Percentiles rank a stretch among this genome's conserved stretches.
Evolutionary conservation across 305 asterid genomes (phyloP).

Genomic region (Fraxinus velutina): DNA sequence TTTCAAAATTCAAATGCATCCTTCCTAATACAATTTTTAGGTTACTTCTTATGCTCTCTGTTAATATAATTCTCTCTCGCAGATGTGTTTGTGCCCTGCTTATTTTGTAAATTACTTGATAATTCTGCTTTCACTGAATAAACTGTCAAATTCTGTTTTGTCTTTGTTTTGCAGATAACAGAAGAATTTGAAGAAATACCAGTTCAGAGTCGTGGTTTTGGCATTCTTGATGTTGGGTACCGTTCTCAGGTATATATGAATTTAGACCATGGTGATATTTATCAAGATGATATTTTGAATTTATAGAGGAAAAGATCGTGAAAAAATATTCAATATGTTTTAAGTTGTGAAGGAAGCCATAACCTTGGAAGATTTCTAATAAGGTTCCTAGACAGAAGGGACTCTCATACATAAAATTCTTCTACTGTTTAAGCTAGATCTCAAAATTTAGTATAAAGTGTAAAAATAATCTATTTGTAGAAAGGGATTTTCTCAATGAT

Average conservation of each 20-base stretch:
- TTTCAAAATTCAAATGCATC: neutral
- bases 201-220: constrained; percentile 95
- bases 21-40: neutral
- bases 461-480: neutral
- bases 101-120: constrained; percentile 1
- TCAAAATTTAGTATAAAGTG: neutral
- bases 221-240: constrained; percentile 96
- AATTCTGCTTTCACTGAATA: neutral
- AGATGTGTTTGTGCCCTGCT: neutral
- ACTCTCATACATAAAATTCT: neutral
- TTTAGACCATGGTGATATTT: neutral
- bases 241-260: constrained; percentile 66
- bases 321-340: neutral
- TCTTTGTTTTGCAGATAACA: constrained; percentile 49
- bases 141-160: neutral
- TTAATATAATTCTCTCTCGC: neutral
- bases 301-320: neutral
- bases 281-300: neutral
- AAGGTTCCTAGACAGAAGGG: neutral
- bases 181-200: constrained; percentile 89
- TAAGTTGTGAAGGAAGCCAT: neutral
- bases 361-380: neutral
- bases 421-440: neutral
- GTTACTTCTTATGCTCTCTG: neutral
- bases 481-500: neutral